Conservation (phyloP, 75 land plant species). For the Ceratopteris richardii region DNA sequence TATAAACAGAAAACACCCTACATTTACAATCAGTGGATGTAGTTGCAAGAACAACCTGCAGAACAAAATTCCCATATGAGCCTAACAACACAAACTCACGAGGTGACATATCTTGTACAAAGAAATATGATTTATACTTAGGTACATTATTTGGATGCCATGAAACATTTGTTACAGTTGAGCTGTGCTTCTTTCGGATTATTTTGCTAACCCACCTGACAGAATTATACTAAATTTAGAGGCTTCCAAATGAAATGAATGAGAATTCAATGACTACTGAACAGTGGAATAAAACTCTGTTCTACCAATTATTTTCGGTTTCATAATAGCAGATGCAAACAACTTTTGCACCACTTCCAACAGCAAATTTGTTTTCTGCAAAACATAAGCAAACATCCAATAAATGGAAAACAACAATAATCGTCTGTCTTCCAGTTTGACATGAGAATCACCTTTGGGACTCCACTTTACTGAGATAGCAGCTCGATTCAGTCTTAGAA, state of each 20-base stretch:
- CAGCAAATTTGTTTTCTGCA: constrained; percentile 99
- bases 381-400: background rate
- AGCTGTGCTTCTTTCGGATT: constrained; percentile 85
- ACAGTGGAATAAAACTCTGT: background rate
- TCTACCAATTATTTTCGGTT: constrained; percentile 95
- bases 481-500: constrained; percentile 93
- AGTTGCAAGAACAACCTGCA: constrained; percentile 90
- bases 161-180: constrained; percentile 94
- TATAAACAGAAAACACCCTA: constrained; percentile 85
- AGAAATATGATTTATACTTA: constrained; percentile 1
- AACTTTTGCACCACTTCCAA: constrained; percentile 98
- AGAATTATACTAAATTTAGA: no score
- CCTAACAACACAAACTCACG: background rate
- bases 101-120: background rate
- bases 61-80: background rate
- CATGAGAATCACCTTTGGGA: constrained; percentile 51
- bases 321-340: constrained; percentile 99
- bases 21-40: constrained; percentile 99
- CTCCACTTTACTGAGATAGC: constrained; percentile 99
- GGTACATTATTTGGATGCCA: constrained; percentile 99
- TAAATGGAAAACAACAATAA: background rate
- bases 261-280: no score
- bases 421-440: background rate
- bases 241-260: no score
- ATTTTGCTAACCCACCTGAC: constrained; percentile 98